Evolutionary conservation across 2,329 filamentous ascomycete species (phyloP), one percentile per base, ranked within the genome.

Genomic region (Tolypocladium guangdongense): DNA sequence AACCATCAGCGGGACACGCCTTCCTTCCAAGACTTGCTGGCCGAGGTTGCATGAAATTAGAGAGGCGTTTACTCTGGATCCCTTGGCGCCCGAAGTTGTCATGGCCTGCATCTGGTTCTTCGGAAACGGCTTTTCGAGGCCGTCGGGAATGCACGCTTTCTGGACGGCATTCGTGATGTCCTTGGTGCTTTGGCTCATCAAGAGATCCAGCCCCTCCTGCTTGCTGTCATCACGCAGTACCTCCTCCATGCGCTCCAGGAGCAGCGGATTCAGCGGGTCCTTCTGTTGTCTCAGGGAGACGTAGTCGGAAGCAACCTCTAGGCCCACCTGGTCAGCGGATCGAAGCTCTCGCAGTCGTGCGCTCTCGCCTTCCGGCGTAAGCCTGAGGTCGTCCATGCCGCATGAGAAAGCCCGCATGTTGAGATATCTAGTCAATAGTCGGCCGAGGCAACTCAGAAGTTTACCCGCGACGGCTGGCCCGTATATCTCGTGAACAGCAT

Each of bases 41-140:
- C 93, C 93, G 41, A 99, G 80, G 66, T 99, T 96, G 70, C 92
- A 97, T 30, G 92, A 97, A 68, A 99, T 99, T 56, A 96, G 82
- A 64, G 95, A 96, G 50, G 93, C 93, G 67, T 99, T 99, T 70
- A 99, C 93, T 63, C 82, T 77, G 52, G 83, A 87, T 66, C 93
- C 93, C 74, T 99, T 99, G 51, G 93, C 93, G 68, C 93, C 93
- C 54, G 93, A 96, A 16, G 86, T 87, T 24, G 93, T 99, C 93
- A 99, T 99, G 59, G 88, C 84, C 76, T 99, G 93, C 92, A 99
- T 99, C 71, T 97, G 92, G 65, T 99, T 99, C 65, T 86, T 87
- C 1, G 93, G 93, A 70, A 99, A 99, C 8, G 87, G 82, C 71
- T 97, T 99, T 63, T 88, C 84, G 32, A 99, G 80, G 43, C 88